A percentile compares a stretch with the other conserved stretches of the same genome.
phyloP scores from a whole-genome alignment of 2,329 filamentous ascomycete species.

The Clarireedia monteithiana region DNA sequence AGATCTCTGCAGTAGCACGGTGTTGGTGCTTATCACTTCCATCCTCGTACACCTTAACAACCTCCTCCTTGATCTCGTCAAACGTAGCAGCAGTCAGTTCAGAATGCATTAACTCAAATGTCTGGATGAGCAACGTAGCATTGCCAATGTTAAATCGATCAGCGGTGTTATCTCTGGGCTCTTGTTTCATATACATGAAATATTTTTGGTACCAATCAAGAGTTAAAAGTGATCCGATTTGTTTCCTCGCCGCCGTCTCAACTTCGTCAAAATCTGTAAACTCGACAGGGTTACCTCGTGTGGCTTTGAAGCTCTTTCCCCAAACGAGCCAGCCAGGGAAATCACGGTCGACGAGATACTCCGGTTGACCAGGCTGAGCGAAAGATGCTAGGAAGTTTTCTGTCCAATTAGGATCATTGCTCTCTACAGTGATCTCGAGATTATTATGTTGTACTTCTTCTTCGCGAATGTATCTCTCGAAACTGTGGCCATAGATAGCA shows the following conservation, averaged over 20 bases:
- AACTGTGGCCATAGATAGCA: slow-evolving; percentile 77
- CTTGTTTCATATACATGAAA: slow-evolving; percentile 93
- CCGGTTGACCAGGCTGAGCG: slow-evolving; percentile 59
- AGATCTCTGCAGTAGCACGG: slow-evolving; percentile 86
- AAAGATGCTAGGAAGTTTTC: slow-evolving; percentile 71
- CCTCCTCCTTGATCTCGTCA: slow-evolving; percentile 79
- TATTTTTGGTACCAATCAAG: slow-evolving; percentile 79
- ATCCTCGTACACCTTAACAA: slow-evolving; percentile 73
- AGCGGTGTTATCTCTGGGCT: slow-evolving; percentile 71
- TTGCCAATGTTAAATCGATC: slow-evolving; percentile 89
- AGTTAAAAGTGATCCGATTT: slow-evolving; percentile 74
- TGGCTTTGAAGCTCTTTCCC: slow-evolving; percentile 79
- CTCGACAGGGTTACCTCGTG: slow-evolving; percentile 57
- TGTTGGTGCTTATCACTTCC: slow-evolving; percentile 97
- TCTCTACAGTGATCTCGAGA: slow-evolving; percentile 62
- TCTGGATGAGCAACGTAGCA: slow-evolving; percentile 78
- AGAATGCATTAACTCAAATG: slow-evolving; percentile 83
- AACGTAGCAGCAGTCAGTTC: slow-evolving; percentile 71
- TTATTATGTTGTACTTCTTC: slow-evolving; percentile 72
- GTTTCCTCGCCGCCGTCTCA: slow-evolving; percentile 64
- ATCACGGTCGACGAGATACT: slow-evolving; percentile 87
- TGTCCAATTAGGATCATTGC: slow-evolving; percentile 74
- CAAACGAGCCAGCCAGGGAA: slow-evolving; percentile 96
- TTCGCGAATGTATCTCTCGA: slow-evolving; percentile 77
- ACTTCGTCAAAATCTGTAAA: slow-evolving; percentile 71